These are phyloP conservation scores for Bombardia bombarda DNA, from an alignment of 495 filamentous ascomycete genomes.

Conservation along the genomic window DNA sequence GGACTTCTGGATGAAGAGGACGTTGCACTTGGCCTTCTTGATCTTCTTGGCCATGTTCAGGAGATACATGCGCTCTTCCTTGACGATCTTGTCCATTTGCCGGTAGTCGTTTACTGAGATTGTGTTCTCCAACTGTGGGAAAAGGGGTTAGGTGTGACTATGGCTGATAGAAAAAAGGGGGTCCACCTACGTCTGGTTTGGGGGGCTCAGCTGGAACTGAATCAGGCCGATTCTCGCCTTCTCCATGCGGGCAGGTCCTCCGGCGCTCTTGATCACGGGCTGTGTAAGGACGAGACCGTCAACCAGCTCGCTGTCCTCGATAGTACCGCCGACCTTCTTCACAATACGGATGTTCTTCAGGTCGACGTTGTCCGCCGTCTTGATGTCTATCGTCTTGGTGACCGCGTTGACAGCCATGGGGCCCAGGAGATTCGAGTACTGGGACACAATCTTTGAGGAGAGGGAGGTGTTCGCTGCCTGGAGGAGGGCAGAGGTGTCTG, in stretches of 20 bases:
- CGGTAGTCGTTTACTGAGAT: constrained; percentile 98
- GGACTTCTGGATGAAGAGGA: constrained; percentile 96
- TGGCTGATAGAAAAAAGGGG: neutral
- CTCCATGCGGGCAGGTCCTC: constrained; percentile 88
- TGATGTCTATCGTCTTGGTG: constrained; percentile 86
- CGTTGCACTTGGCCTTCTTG: constrained; percentile 99
- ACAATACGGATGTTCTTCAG: constrained; percentile 91
- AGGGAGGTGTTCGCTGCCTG: constrained; percentile 96
- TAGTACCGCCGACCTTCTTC: constrained; percentile 97
- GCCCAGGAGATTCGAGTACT: constrained; percentile 85
- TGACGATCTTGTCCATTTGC: constrained; percentile 99
- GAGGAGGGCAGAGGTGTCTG: constrained; percentile 80
- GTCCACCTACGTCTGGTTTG: constrained; percentile 82
- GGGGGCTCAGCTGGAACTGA: constrained; percentile 96
- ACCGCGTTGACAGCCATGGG: constrained; percentile 97
- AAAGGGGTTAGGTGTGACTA: constrained; percentile 3
- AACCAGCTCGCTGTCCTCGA: constrained; percentile 96
- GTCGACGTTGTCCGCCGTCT: constrained; percentile 93
- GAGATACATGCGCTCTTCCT: constrained; percentile 96
- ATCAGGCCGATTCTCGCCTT: constrained; percentile 96
- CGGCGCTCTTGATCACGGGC: constrained; percentile 84
- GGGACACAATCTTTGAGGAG: constrained; percentile 96
- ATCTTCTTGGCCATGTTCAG: constrained; percentile 99
- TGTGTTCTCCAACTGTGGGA: constrained; percentile 96
- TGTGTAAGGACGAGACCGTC: constrained; percentile 93